A percentile compares a stretch with the other conserved stretches of the same genome.
Conservation (phyloP, 23 red algal species). For the Pyropia haitanensis region DNA sequence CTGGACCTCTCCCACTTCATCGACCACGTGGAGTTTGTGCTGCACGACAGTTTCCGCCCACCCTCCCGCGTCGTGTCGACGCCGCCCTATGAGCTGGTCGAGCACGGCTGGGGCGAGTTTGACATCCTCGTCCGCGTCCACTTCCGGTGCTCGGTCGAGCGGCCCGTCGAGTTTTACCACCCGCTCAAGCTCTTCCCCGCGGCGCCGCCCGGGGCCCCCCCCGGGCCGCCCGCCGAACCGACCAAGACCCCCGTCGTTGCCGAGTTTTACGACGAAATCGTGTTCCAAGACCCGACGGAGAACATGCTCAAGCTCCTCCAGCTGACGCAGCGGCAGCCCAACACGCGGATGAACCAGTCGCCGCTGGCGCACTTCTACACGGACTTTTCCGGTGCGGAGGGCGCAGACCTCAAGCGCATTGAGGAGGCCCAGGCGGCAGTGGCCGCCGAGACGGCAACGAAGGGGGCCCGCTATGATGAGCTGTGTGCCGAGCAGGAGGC, state of each 20-base stretch:
- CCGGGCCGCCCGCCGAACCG: slow-evolving; percentile 12
- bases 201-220: slow-evolving; percentile 4
- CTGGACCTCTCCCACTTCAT: slow-evolving; percentile 83
- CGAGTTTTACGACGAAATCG: slow-evolving; percentile 86
- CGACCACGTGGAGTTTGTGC: slow-evolving; percentile 83
- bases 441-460: no score
- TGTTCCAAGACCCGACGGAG: slow-evolving; percentile 87
- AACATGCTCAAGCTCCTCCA: slow-evolving; percentile 58
- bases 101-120: slow-evolving; percentile 98
- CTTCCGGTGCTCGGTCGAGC: slow-evolving; percentile 58
- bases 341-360: slow-evolving; percentile 27
- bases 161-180: slow-evolving; percentile 89
- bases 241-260: slow-evolving; percentile 71
- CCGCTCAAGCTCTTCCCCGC: slow-evolving; percentile 54
- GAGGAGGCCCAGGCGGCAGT: slow-evolving; percentile 14
- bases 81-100: slow-evolving; percentile 80
- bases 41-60: slow-evolving; percentile 82
- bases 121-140: slow-evolving; percentile 72
- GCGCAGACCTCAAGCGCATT: slow-evolving; percentile 24
- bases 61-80: slow-evolving; percentile 55
- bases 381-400: slow-evolving; percentile 53
- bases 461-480: no score
- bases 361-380: slow-evolving; percentile 27
- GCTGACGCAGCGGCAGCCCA: slow-evolving; percentile 36
- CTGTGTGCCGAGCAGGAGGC: no score